phyloP scores from a whole-genome alignment of 2,329 filamentous ascomycete genomes.

The Pleomassaria siparia region DNA sequence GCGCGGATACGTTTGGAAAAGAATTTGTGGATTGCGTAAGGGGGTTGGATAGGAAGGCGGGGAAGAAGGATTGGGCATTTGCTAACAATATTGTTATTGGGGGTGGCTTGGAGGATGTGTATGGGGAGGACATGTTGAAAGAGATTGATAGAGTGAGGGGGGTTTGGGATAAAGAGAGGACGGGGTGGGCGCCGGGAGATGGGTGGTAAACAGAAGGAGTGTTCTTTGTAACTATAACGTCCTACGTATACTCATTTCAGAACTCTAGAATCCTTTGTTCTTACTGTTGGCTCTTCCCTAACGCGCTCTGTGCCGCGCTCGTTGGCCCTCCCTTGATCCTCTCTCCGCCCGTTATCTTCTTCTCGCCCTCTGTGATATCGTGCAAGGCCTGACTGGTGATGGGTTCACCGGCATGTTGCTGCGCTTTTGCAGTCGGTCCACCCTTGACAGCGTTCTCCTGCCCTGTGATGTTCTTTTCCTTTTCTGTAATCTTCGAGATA shows the following conservation, averaged over 20 bases:
- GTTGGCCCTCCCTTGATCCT: constrained; percentile 35
- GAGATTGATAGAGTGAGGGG: constrained; percentile 7
- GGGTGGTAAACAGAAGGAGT: constrained; percentile 4
- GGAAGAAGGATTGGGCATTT: constrained; percentile 8
- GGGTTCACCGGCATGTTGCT: constrained; percentile 30
- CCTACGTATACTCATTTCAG: too few relatives aligned
- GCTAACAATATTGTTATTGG: constrained; percentile 15
- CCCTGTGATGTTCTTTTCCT: constrained; percentile 32
- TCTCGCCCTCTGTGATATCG: constrained; percentile 37
- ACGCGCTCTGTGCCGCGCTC: constrained; percentile 34
- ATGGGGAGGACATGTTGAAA: constrained; percentile 8
- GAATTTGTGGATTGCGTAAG: constrained; percentile 3
- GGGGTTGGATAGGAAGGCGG: constrained; percentile 6
- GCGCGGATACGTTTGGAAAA: constrained; percentile 13
- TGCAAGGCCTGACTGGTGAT: constrained; percentile 34
- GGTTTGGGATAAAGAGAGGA: constrained; percentile 9
- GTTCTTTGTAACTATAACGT: too few relatives aligned
- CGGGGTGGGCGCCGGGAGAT: constrained; percentile 12
- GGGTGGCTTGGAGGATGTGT: constrained; percentile 9
- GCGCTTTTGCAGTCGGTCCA: constrained; percentile 33
- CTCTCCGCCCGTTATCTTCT: constrained; percentile 36
- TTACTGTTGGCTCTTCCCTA: constrained; percentile 26
- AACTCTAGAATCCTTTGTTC: too few relatives aligned
- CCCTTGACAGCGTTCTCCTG: constrained; percentile 18
- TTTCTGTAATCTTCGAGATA: constrained; percentile 31